Evolutionary conservation across 2,329 filamentous ascomycete species (phyloP).

Genomic region (Diplodia corticola): DNA sequence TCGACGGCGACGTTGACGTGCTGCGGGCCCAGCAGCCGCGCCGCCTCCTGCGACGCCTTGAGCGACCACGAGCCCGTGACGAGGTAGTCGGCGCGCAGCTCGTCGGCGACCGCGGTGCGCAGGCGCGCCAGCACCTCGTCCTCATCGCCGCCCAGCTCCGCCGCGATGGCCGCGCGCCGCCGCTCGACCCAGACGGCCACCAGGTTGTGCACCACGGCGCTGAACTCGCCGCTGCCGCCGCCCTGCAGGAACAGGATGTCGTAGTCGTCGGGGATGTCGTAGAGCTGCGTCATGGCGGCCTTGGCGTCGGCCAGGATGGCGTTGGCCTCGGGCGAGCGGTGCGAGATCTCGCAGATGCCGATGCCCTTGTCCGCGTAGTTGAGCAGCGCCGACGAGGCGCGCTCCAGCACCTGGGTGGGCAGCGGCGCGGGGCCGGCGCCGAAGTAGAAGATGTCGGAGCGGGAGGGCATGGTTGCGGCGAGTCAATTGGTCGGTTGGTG

Average conservation of each 20-base stretch:
- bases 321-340: slow-evolving; percentile 76
- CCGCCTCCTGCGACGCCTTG: slow-evolving; percentile 84
- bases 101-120: slow-evolving; percentile 63
- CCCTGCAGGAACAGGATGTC: slow-evolving; percentile 87
- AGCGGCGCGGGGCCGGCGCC: slow-evolving; percentile 87
- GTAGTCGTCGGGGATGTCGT: slow-evolving; percentile 83
- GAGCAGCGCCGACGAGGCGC: slow-evolving; percentile 72
- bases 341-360: slow-evolving; percentile 85
- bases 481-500: background rate
- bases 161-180: slow-evolving; percentile 60
- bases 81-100: slow-evolving; percentile 84
- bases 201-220: slow-evolving; percentile 79
- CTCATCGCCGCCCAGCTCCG: slow-evolving; percentile 51
- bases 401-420: slow-evolving; percentile 77
- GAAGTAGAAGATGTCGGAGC: slow-evolving; percentile 79
- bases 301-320: slow-evolving; percentile 80
- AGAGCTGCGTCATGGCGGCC: slow-evolving; percentile 67
- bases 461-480: slow-evolving; percentile 61
- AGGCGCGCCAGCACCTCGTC: slow-evolving; percentile 60
- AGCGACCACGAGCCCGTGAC: slow-evolving; percentile 89
- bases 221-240: slow-evolving; percentile 84
- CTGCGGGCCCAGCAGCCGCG: slow-evolving; percentile 72
- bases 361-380: slow-evolving; percentile 81
- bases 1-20: slow-evolving; percentile 80
- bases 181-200: slow-evolving; percentile 78